Evolutionary conservation across 108 stramenopile genomes (phyloP).

Genomic region (Fragilariopsis cylindrus): DNA sequence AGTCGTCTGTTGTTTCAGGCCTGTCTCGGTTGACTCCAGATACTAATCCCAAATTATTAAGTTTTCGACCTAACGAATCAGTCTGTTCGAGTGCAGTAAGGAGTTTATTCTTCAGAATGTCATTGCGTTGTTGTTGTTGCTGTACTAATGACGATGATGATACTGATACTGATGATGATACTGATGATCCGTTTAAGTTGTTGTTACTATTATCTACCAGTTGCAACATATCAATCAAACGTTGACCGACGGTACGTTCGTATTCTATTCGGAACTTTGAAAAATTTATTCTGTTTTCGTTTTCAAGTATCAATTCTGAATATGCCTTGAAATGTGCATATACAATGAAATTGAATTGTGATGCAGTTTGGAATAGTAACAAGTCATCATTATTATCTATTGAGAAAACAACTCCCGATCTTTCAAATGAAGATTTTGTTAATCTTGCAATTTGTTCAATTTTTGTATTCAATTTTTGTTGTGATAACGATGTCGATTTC

Average conservation of each 20-base stretch:
- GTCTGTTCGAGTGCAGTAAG: slow-evolving; percentile 11
- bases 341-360: slow-evolving; percentile 69
- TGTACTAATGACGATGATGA: slow-evolving; percentile 2
- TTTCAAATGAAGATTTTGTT: slow-evolving; percentile 49
- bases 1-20: slow-evolving; percentile 38
- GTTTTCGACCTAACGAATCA: background rate
- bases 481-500: slow-evolving; percentile 11
- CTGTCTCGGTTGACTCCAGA: slow-evolving; percentile 18
- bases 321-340: slow-evolving; percentile 76
- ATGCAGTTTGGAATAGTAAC: slow-evolving; percentile 22
- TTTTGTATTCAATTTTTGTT: slow-evolving; percentile 27
- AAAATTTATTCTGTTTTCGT: slow-evolving; percentile 35
- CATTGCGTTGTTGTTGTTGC: background rate
- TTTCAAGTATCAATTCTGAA: slow-evolving; percentile 59
- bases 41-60: slow-evolving; percentile 28
- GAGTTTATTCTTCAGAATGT: background rate
- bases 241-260: slow-evolving; percentile 46
- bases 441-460: slow-evolving; percentile 45
- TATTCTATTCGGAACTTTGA: slow-evolving; percentile 52
- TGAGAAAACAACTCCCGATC: slow-evolving; percentile 37
- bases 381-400: background rate
- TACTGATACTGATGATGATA: too few relatives aligned
- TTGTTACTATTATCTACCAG: background rate
- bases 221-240: slow-evolving; percentile 3
- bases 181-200: too few relatives aligned